These are phyloP conservation scores for Candida schatavii DNA, from an alignment of 805 yeast genomes.

Conservation along the genomic window DNA sequence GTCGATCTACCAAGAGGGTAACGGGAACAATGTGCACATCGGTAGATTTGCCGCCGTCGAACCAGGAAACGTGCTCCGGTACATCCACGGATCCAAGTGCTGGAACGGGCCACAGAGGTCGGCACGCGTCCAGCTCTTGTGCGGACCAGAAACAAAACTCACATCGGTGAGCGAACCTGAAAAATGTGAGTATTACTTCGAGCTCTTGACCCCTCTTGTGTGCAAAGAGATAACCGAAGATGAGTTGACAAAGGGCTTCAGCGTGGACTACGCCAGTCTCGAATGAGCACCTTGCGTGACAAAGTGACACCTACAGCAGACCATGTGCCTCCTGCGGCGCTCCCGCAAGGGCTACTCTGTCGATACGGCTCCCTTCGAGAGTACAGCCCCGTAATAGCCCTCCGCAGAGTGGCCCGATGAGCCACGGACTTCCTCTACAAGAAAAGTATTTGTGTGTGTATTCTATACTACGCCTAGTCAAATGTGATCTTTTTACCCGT, in stretches of 20 bases:
- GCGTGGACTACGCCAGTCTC: conserved; percentile 24
- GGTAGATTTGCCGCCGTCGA: conserved; percentile 41
- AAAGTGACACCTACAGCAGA: too few species aligned
- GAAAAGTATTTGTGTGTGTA: background rate
- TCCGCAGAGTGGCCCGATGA: background rate
- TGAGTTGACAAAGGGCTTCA: conserved; percentile 23
- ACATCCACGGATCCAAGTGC: conserved; percentile 69
- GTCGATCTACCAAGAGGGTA: conserved; percentile 53
- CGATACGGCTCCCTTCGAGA: too few species aligned
- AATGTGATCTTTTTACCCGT: conserved; percentile 83
- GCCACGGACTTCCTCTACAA: background rate
- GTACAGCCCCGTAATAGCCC: background rate
- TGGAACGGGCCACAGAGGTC: conserved; percentile 93
- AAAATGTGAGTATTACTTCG: conserved; percentile 73
- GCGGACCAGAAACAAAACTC: conserved; percentile 59
- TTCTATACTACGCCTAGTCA: conserved; percentile 44
- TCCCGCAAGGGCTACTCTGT: too few species aligned
- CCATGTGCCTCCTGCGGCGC: too few species aligned
- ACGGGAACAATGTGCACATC: conserved; percentile 46
- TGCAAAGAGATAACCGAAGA: conserved; percentile 35
- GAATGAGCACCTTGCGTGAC: too few species aligned
- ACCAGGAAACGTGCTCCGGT: conserved; percentile 36
- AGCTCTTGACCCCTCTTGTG: conserved; percentile 44
- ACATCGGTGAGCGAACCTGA: conserved; percentile 83
- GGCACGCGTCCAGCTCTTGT: conserved; percentile 58